Conservation (phyloP, 331 rosid genomes). For the Malus hybrid region DNA sequence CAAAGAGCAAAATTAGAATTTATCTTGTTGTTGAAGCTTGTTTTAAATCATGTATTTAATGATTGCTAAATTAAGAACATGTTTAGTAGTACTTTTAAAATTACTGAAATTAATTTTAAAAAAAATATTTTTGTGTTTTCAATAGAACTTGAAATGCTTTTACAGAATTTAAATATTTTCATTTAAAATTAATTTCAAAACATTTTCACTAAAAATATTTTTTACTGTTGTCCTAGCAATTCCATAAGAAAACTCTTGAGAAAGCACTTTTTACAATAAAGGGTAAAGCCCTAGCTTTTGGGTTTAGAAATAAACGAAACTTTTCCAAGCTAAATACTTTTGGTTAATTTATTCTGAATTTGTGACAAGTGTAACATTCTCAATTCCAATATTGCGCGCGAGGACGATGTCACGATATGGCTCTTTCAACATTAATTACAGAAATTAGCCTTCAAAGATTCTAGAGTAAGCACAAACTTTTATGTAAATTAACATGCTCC, state of each 20-base stretch:
- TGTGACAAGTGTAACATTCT: not conserved
- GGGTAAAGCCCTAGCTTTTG: conserved; percentile 5
- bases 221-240: not conserved
- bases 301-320: not conserved
- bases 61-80: not conserved
- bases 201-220: too few species aligned
- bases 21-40: conserved; percentile 24
- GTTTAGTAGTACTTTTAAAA: not conserved
- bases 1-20: conserved; percentile 17
- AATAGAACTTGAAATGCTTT: too few species aligned
- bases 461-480: not conserved
- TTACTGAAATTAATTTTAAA: not conserved
- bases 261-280: not conserved
- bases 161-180: too few species aligned
- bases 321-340: not conserved
- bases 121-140: fast-evolving
- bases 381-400: not conserved
- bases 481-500: not conserved
- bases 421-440: not conserved
- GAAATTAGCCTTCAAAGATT: not conserved
- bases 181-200: too few species aligned
- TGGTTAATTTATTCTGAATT: not conserved
- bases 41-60: not conserved
- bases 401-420: not conserved
- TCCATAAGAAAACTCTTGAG: not conserved